Evolutionary conservation across 805 yeast species (phyloP).

Genomic region (Debaryomyces prosopidis): DNA sequence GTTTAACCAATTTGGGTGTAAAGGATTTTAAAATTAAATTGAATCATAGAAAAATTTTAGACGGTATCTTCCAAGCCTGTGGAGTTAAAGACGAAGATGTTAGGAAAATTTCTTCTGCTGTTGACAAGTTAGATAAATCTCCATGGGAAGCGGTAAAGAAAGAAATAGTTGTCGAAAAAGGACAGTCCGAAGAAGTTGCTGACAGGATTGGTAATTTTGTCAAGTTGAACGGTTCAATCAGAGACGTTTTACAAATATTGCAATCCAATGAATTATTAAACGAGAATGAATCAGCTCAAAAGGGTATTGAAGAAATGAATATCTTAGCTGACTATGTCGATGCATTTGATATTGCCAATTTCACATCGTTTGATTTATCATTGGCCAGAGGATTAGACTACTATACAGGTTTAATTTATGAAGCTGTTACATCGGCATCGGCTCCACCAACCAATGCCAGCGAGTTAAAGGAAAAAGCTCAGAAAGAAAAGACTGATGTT

Average conservation of each 20-base stretch:
- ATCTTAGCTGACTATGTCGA: slow-evolving; percentile 74
- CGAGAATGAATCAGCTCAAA: slow-evolving; percentile 69
- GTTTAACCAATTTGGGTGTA: slow-evolving; percentile 80
- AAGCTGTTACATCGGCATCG: slow-evolving; percentile 91
- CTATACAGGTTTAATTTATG: slow-evolving; percentile 95
- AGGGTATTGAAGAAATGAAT: slow-evolving; percentile 81
- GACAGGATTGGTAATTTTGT: slow-evolving; percentile 92
- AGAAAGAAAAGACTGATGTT: slow-evolving; percentile 48
- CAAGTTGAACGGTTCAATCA: slow-evolving; percentile 74
- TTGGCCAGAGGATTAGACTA: slow-evolving; percentile 97
- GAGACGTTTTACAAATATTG: slow-evolving; percentile 59
- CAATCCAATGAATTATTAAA: slow-evolving; percentile 57
- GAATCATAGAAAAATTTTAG: slow-evolving; percentile 93
- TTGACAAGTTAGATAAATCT: slow-evolving; percentile 90
- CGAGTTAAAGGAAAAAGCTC: slow-evolving; percentile 56
- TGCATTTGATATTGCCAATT: slow-evolving; percentile 72
- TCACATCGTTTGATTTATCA: slow-evolving; percentile 85
- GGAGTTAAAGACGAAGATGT: slow-evolving; percentile 95
- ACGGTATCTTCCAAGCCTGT: slow-evolving; percentile 92
- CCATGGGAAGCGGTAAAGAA: slow-evolving; percentile 95
- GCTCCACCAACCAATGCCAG: slow-evolving; percentile 90
- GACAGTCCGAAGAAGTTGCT: slow-evolving; percentile 88
- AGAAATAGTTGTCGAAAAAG: slow-evolving; percentile 91
- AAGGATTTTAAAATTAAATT: slow-evolving; percentile 86
- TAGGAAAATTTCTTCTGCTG: slow-evolving; percentile 90